Evolutionary conservation across 306 rosid species (phyloP).

Genomic region (Rosa chinensis): DNA sequence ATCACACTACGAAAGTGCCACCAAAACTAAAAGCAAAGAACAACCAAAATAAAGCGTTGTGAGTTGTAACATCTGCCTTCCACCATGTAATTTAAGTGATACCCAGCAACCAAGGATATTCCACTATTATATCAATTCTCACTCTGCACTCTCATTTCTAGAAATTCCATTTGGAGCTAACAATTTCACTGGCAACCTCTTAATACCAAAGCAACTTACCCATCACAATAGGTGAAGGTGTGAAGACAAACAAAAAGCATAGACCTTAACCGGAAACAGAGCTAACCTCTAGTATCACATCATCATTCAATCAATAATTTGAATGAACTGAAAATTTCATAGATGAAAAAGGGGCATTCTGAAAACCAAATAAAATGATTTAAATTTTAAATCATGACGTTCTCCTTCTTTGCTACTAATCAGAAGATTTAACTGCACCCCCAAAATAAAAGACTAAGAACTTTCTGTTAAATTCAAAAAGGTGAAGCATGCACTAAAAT

Average conservation of each 20-base stretch:
- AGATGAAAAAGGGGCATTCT: background rate
- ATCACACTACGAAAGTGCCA: background rate
- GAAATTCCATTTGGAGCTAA: background rate
- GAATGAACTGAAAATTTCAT: background rate
- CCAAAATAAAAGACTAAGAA: background rate
- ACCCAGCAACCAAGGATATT: conserved; percentile 4
- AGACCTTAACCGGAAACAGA: conserved; percentile 15
- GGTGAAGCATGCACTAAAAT: background rate
- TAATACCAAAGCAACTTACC: background rate
- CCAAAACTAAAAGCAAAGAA: background rate
- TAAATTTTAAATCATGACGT: background rate
- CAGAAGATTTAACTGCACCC: background rate
- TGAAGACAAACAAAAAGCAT: conserved; percentile 5
- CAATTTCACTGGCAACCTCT: background rate
- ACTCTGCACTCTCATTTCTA: background rate
- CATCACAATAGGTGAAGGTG: conserved; percentile 1
- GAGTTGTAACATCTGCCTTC: conserved; percentile 1
- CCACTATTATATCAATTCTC: background rate
- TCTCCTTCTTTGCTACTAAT: background rate
- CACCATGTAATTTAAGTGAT: background rate
- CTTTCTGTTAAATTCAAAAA: background rate
- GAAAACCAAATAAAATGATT: background rate
- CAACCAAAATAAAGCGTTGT: background rate
- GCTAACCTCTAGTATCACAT: conserved; percentile 11
- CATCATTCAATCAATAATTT: background rate